These are phyloP conservation scores for Suillus subalutaceus DNA, from an alignment of 768 basidiomycete species.

Conservation along the genomic window DNA sequence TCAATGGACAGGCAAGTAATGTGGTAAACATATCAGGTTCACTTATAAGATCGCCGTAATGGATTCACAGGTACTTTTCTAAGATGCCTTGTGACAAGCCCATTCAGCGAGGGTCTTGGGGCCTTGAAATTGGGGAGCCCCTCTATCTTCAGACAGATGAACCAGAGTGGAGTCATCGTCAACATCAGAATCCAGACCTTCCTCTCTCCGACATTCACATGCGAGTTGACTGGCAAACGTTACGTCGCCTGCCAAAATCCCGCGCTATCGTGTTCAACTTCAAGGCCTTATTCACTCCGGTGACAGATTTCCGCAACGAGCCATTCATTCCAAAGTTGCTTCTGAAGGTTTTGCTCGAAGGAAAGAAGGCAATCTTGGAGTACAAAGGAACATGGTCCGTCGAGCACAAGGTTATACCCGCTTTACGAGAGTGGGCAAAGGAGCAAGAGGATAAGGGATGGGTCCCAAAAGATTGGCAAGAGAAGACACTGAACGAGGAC, in stretches of 20 bases:
- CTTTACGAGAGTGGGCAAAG: conserved; percentile 45
- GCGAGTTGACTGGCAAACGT: conserved; percentile 59
- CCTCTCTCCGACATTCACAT: conserved; percentile 44
- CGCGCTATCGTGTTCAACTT: conserved; percentile 55
- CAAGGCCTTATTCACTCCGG: conserved; percentile 55
- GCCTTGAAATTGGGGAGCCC: conserved; percentile 51
- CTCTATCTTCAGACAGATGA: conserved; percentile 46
- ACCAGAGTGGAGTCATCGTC: conserved; percentile 37
- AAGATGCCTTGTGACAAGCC: conserved; percentile 50
- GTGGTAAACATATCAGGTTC: background rate
- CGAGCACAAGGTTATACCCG: conserved; percentile 49
- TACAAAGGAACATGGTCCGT: conserved; percentile 48
- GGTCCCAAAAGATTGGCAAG: conserved; percentile 52
- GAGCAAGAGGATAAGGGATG: conserved; percentile 51
- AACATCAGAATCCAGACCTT: conserved; percentile 38
- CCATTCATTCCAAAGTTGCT: conserved; percentile 51
- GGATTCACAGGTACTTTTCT: conserved; percentile 43
- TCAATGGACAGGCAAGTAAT: conserved; percentile 50
- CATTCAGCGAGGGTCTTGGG: conserved; percentile 57
- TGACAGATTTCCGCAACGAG: conserved; percentile 45
- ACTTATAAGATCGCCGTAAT: background rate
- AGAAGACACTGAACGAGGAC: conserved; percentile 50
- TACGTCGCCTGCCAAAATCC: conserved; percentile 51
- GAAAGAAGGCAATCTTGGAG: conserved; percentile 40
- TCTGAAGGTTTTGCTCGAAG: conserved; percentile 45